Evolutionary conservation across 805 yeast species (phyloP), one percentile per base, ranked within the genome.

Genomic region (Dipodascopsis uninucleata): DNA sequence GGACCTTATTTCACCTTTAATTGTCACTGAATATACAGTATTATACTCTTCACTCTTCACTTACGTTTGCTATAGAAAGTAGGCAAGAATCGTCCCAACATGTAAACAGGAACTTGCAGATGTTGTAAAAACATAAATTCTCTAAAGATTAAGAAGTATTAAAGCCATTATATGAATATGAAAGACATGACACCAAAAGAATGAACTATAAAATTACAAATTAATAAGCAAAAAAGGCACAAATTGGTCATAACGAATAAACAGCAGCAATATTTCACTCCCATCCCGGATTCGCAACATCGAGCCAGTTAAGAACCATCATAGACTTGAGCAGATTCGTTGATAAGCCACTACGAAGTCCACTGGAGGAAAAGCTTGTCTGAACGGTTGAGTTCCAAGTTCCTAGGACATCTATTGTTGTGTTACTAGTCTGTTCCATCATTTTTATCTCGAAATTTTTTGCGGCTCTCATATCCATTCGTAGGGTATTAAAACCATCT

Each of bases 241-340:
- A 49, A 87, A 75, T 69, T 78, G 78, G 38, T 72, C 69, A 43
- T 95, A 96, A 0, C 80, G 79, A 49, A 76, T 72, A 39, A 77
- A 82, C 60, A 93, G 95, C 1, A 75, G 77, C 43, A 85, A 80
- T 46, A 72, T 87, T 54, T 73, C 76, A 4, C 75, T 71, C 41
- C 93, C 89, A 23, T 31, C 17, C 40, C n/a, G 29, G n/a, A 24
- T 29, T 31, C 16, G 24, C 29, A 25, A 40, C 9, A 17, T 52
- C 56, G 10, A 52, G 43, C 53, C 51, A 50, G 39, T 50, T 50
- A 4, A 38, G 14, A 14, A 49, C 34, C 51, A 50, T 52, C 52
- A 45, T 41, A 5, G 52, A 47, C 34, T 50, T 52, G 16, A 52
- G 31, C 34, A 49, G 37, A 28, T 45, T 49, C 12, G 40, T 36